Evolutionary conservation across 2,329 filamentous ascomycete genomes (phyloP), one percentile per base, ranked within the genome.

Genomic region (Diplodia seriata): DNA sequence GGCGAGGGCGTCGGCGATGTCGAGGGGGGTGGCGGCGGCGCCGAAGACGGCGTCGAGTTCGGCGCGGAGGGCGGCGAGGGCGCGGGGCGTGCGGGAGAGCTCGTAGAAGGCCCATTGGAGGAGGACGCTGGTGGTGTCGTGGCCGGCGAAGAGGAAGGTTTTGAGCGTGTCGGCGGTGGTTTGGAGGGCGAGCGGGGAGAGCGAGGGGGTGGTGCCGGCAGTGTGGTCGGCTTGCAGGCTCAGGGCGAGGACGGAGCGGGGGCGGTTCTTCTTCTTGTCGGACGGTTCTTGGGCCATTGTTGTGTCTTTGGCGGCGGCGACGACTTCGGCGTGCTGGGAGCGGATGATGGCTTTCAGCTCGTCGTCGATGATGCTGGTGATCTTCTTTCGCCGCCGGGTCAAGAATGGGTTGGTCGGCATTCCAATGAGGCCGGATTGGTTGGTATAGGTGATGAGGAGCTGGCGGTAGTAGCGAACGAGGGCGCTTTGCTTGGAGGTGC

Each of bases 21-120:
- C n/a, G n/a, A 18, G 2, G n/a, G 57, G 29, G 15, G 64, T 38
- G 9, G 53, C 20, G 31, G 23, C 12, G 38, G 66, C 4, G 31
- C 76, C 76, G 66, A 79, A 77, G 20, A 79, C 72, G 2, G 69
- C n/a, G 38, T 75, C 73, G 38, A 76, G 72, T 63, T 80, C 78
- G 8, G 66, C 59, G 1, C 75, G 74, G 1, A 78, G 68, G 12
- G 59, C 53, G 8, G 33, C 4, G 50, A 68, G 66, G 51, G 65
- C 57, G n/a, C 38, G 68, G 0, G 69, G 69, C 20, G 59, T 54
- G 40, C 56, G 65, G 11, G 66, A 70, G 31, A 71, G 69, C 53
- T 64, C 51, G 70, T 71, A 71, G 68, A 70, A 61, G 33, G 66
- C 33, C 69, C 70, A 71, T 62, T 71, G 69, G 11, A 68, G 62